Percentiles rank a stretch among this genome's conserved stretches.
phyloP scores from a whole-genome alignment of 352 stramenopile genomes.

The Sclerospora graminicola region DNA sequence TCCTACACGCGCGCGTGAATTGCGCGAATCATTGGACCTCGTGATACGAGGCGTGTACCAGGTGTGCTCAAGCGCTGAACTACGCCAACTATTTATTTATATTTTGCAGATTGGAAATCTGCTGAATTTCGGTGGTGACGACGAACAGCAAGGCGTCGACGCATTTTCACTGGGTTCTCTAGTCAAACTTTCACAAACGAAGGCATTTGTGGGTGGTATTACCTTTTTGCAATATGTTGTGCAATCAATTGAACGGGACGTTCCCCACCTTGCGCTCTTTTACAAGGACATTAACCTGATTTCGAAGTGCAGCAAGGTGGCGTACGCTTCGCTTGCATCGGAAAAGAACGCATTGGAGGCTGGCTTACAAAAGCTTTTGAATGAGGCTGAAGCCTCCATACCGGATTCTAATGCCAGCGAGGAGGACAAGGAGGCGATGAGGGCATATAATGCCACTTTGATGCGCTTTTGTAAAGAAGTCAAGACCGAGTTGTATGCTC shows the following conservation, averaged over 20 bases:
- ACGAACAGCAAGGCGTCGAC: conserved; percentile 25
- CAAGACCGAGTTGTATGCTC: conserved; percentile 39
- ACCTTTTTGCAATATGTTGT: conserved; percentile 84
- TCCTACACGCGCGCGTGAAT: conserved; percentile 54
- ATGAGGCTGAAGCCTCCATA: conserved; percentile 31
- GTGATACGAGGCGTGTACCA: conserved; percentile 73
- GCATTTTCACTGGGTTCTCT: conserved; percentile 72
- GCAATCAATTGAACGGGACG: conserved; percentile 73
- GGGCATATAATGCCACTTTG: conserved; percentile 32
- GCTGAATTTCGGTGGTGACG: conserved; percentile 63
- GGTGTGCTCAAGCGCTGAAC: conserved; percentile 58
- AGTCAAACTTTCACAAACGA: conserved; percentile 82
- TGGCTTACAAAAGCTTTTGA: conserved; percentile 40
- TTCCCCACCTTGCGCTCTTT: conserved; percentile 61
- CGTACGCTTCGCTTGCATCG: conserved; percentile 43
- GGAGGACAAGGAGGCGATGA: conserved; percentile 21
- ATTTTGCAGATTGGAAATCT: conserved; percentile 76
- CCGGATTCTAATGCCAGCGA: conserved; percentile 13
- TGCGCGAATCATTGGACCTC: conserved; percentile 63
- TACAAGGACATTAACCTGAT: conserved; percentile 72
- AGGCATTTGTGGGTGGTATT: conserved; percentile 71
- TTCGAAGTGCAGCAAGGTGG: conserved; percentile 61
- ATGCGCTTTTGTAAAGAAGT: conserved; percentile 52
- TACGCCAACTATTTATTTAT: conserved; percentile 81
- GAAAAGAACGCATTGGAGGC: conserved; percentile 69